Evolutionary conservation across 2,329 filamentous ascomycete genomes (phyloP), one percentile per base, ranked within the genome.

Genomic region (Cercospora sp.): DNA sequence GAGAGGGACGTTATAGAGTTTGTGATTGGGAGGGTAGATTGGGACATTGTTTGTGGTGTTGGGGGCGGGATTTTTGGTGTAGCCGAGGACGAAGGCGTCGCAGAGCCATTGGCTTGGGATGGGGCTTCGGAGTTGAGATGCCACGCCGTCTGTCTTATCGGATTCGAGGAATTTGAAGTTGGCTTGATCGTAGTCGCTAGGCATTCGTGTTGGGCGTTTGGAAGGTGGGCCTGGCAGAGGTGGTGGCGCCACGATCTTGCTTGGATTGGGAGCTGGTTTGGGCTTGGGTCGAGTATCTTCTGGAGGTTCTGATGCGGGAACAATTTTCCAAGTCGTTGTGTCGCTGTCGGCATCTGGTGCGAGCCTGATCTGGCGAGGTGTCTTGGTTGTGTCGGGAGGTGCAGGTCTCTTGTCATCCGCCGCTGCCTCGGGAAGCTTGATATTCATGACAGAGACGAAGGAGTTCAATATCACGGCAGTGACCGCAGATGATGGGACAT

Each of bases 381-480:
- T 65, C 5, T 28, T 31, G 31, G 57, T 65, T 12, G 63, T 45
- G n/a, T 60, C 63, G 6, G 55, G 53, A 12, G 63, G 63, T 12
- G 45, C 8, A 23, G 26, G 20, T 28, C 28, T 16, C 20, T 7
- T 55, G 18, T 30, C 40, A 23, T 60, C 57, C 8, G 40, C 13
- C 33, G 63, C 31, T 13, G 33, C 40, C 7, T 26, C 40, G 3
- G 63, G 57, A 36, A 31, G 33, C 26, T 51, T 51, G 26, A 66
- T 66, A 26, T 66, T 66, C 65, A 63, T 66, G 16, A 63, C 48
- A 23, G 65, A 66, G 2, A 66, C 36, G 48, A 63, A 66, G 9
- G 65, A 66, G 36, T 51, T 42, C 2, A 66, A 26, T 5, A 63
- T 62, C 16, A 57, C 59, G 23, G 59, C 59, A 7, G 65, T 66